These are phyloP conservation scores for Apophysomyces variabilis DNA, from an alignment of 371 early-diverging fungal genomes.

Conservation along the genomic window DNA sequence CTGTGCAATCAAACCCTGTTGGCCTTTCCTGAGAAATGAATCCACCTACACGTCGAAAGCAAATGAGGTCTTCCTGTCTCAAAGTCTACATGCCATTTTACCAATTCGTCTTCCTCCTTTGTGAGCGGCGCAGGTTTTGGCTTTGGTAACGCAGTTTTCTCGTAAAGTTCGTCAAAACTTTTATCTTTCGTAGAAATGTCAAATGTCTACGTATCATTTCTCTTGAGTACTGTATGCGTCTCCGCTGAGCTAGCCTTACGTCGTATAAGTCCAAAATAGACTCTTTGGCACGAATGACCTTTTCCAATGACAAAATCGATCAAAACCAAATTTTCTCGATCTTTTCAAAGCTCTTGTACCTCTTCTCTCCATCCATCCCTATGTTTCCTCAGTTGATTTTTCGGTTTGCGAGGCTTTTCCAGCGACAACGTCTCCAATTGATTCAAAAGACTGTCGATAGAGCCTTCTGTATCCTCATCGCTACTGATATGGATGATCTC, in stretches of 20 bases:
- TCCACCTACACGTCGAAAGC: constrained; percentile 28
- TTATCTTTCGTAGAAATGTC: constrained; percentile 13
- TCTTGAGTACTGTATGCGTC: not conserved
- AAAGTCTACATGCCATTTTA: constrained; percentile 11
- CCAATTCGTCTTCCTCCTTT: constrained; percentile 38
- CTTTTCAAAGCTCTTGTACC: not conserved
- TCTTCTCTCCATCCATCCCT: not conserved
- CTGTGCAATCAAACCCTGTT: constrained; percentile 45
- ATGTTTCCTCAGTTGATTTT: not conserved
- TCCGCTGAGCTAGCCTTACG: not conserved
- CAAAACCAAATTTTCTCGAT: not conserved
- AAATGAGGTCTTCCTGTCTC: too few species aligned
- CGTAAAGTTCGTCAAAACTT: constrained; percentile 17
- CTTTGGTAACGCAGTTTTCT: constrained; percentile 15
- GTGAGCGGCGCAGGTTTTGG: constrained; percentile 35
- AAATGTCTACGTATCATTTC: not conserved
- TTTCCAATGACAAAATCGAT: not conserved
- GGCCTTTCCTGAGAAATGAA: constrained; percentile 33
- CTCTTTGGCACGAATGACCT: not conserved
- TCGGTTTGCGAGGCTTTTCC: constrained; percentile 6
- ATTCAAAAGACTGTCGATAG: constrained; percentile 11
- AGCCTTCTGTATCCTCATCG: constrained; percentile 1
- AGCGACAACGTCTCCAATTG: constrained; percentile 8
- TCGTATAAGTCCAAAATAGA: not conserved
- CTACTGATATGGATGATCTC: not conserved